Percentiles rank a stretch among this genome's conserved stretches.
These are phyloP conservation scores for Candida jianshihensis DNA, from an alignment of 805 yeast genomes.

Conservation along the genomic window DNA sequence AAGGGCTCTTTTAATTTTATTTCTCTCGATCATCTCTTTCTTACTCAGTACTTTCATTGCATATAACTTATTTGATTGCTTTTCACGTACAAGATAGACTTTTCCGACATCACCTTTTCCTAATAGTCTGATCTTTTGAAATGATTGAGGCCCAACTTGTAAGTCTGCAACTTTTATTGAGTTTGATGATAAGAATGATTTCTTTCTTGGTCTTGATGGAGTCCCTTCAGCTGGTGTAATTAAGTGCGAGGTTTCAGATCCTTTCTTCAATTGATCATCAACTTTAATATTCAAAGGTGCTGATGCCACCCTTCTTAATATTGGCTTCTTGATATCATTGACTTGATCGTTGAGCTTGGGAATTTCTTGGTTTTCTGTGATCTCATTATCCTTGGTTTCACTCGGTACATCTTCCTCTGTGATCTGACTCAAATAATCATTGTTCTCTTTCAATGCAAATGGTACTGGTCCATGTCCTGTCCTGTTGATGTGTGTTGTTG, in stretches of 20 bases:
- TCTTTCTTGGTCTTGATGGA: conserved; percentile 32
- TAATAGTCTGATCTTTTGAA: conserved; percentile 80
- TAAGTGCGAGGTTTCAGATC: neutral
- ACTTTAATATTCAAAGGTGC: conserved; percentile 61
- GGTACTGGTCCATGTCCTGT: conserved; percentile 25
- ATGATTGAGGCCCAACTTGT: conserved; percentile 79
- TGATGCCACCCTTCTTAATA: conserved; percentile 71
- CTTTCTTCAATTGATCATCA: conserved; percentile 17
- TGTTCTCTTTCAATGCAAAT: conserved; percentile 22
- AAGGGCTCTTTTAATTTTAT: conserved; percentile 87
- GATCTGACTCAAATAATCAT: conserved; percentile 26
- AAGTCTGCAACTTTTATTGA: conserved; percentile 69
- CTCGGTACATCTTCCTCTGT: conserved; percentile 24
- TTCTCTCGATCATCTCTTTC: conserved; percentile 90
- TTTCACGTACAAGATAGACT: conserved; percentile 86
- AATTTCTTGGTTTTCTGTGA: no score
- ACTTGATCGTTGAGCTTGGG: no score
- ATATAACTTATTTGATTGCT: conserved; percentile 61
- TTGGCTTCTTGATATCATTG: no score
- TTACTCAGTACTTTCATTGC: conserved; percentile 92
- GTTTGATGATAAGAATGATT: conserved; percentile 51
- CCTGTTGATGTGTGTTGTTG: conserved; percentile 5
- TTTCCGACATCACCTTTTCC: conserved; percentile 99
- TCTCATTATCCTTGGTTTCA: neutral
- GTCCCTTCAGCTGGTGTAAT: conserved; percentile 3